phyloP scores from a whole-genome alignment of 1,139 yeast genomes.

The Protomyces lactucae-debilis region DNA sequence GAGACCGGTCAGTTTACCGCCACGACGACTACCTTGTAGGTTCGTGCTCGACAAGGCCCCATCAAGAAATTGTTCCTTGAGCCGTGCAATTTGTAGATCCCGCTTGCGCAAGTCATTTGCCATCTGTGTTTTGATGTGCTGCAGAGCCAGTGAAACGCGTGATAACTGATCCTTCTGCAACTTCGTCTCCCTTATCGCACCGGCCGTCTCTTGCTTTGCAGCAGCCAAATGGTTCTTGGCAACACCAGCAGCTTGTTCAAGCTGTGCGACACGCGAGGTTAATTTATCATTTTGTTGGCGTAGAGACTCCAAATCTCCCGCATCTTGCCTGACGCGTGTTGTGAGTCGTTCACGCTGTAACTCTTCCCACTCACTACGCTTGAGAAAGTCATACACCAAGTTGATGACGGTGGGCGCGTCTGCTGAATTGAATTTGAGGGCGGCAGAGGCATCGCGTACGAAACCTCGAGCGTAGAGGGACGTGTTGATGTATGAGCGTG shows the following conservation, averaged over 20 bases:
- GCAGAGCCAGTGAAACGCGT: conserved; percentile 3
- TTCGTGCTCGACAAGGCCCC: not conserved
- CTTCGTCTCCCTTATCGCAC: not conserved
- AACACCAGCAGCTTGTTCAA: conserved; percentile 18
- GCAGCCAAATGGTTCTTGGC: conserved; percentile 11
- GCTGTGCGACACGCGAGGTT: not conserved
- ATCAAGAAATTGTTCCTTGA: conserved; percentile 21
- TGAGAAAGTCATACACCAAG: conserved; percentile 13
- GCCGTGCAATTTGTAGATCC: conserved; percentile 12
- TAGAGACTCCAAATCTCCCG: not conserved
- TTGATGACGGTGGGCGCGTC: conserved; percentile 25
- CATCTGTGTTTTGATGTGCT: conserved; percentile 15
- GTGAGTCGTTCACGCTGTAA: not conserved
- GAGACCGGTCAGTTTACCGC: conserved; percentile 3
- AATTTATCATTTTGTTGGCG: not conserved
- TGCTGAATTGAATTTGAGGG: conserved; percentile 22
- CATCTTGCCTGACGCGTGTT: not conserved
- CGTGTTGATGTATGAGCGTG: conserved; percentile 18
- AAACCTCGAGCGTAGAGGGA: conserved; percentile 13
- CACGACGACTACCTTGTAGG: conserved; percentile 3
- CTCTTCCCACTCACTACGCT: conserved; percentile 19
- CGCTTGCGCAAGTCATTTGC: conserved; percentile 19
- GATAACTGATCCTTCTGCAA: conserved; percentile 1
- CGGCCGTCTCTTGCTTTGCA: conserved; percentile 13
- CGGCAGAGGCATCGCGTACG: not conserved